A percentile compares a stretch with the other conserved stretches of the same genome.
These are phyloP conservation scores for Rhododendron griersonianum DNA, from an alignment of 148 eudicot species.

Conservation along the genomic window DNA sequence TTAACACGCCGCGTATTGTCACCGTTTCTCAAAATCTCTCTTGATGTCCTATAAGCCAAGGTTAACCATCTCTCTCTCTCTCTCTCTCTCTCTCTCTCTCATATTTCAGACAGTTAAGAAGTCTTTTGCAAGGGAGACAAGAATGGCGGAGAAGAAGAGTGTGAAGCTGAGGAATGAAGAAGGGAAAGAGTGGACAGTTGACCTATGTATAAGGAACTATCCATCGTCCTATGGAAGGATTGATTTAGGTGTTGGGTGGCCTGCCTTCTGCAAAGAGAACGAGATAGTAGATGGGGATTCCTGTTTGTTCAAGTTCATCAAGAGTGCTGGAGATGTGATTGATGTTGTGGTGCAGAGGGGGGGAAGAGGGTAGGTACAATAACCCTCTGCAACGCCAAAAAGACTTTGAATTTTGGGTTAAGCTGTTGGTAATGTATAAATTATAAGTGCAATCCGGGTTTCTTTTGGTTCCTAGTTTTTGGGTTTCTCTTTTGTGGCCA, in stretches of 20 bases:
- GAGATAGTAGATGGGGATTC: neutral
- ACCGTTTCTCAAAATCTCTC: neutral
- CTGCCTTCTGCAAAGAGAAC: neutral
- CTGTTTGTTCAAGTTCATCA: constrained; percentile 2
- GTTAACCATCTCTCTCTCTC: neutral
- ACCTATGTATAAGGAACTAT: neutral
- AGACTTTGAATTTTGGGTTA: neutral
- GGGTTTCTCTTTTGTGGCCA: neutral
- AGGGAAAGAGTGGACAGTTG: constrained; percentile 1
- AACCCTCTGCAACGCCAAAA: neutral
- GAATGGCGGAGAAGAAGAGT: neutral
- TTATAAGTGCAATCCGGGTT: too few relatives aligned
- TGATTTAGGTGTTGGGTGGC: neutral
- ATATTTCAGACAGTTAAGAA: neutral
- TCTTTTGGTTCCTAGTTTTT: neutral
- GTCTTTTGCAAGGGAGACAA: neutral
- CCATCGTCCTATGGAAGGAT: neutral
- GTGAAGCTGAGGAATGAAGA: neutral
- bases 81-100: neutral
- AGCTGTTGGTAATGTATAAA: too few relatives aligned
- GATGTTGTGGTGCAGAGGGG: neutral
- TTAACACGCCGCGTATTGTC: neutral
- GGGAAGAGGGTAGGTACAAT: neutral
- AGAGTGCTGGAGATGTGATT: neutral
- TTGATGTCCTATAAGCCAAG: neutral